These are phyloP conservation scores for Leccinum barrowsii DNA, from an alignment of 768 basidiomycete species.

Conservation along the genomic window DNA sequence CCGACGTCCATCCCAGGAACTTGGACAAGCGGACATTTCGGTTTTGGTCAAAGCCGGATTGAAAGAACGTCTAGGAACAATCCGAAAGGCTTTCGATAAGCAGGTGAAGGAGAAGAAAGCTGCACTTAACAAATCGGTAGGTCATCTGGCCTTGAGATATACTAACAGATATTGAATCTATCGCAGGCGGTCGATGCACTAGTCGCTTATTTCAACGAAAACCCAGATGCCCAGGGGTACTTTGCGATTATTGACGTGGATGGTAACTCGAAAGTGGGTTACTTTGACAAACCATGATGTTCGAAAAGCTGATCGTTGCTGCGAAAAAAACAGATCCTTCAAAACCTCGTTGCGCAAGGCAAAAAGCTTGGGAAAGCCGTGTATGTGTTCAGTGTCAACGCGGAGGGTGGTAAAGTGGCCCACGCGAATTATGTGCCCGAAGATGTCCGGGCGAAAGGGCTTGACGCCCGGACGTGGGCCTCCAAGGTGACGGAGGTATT, in stretches of 20 bases:
- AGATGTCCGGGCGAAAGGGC: constrained; percentile 54
- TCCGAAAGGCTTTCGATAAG: constrained; percentile 84
- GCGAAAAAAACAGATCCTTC: constrained; percentile 52
- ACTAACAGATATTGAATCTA: neutral
- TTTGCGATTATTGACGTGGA: constrained; percentile 70
- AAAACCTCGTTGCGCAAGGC: constrained; percentile 70
- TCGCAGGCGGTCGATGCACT: constrained; percentile 67
- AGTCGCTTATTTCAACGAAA: constrained; percentile 70
- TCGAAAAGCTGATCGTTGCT: neutral
- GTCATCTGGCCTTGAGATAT: constrained; percentile 12
- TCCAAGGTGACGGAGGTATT: constrained; percentile 69
- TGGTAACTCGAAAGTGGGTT: constrained; percentile 78
- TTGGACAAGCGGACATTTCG: constrained; percentile 87
- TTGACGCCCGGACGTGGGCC: constrained; percentile 91
- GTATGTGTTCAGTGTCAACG: constrained; percentile 84
- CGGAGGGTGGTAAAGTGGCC: constrained; percentile 66
- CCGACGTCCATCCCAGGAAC: constrained; percentile 53
- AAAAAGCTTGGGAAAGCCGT: constrained; percentile 79
- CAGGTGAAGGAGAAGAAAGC: constrained; percentile 79
- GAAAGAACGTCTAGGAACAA: constrained; percentile 63
- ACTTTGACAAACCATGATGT: neutral
- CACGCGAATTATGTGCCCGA: constrained; percentile 84
- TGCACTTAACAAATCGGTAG: constrained; percentile 71
- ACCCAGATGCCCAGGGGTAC: constrained; percentile 66
- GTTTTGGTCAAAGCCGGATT: constrained; percentile 77